Base-by-base conservation (phyloP, 805 yeast genomes). In the Saccharomycopsis amapae region DNA sequence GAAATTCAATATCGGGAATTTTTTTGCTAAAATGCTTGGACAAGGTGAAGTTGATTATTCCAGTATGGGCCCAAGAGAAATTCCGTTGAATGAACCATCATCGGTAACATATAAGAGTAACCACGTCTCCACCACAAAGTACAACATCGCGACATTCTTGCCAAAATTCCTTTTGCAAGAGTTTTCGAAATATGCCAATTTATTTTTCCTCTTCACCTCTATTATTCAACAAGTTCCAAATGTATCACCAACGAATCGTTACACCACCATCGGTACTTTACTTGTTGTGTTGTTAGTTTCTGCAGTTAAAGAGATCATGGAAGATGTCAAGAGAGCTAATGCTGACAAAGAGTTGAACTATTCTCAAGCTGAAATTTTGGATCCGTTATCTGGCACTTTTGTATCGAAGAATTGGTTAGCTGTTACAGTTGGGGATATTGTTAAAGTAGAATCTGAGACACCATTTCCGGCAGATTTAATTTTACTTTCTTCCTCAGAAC, bases 121-220 rank as follows among this genome's bases (percentile, higher is more conserved):
- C 63, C 89, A 89, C 60, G 81, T 93, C 53, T 84, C 95, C 24
- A 94, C 99, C 3, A 89, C 98, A 10, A 93, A 93, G 62, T 93
- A 94, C 68, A 94, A 93, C 61, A 64, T 79, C 49, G 95, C 93
- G 20, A 94, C 98, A 0, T 93, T 93, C 57, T 53, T 93, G 40
- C 98, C 98, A 19, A 94, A 94, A 64, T 93, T 93, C 60, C 65
- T 93, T 53, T 87, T 88, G 57, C 98, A 93, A 67, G 98, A 93
- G 64, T 94, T 93, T 64, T 85, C 96, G 51, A 93, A 90, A 64
- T 94, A 93, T 61, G 97, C 99, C 9, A 93, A 93, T 60, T 68
- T 93, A 62, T 93, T 93, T 66, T 93, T 93, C 62, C 67, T 93
- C 43, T 85, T 86, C 67, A 93, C 99, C 0, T 84, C 97, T 1